Evolutionary conservation across 179 eudicot genomes (phyloP), one percentile per base, ranked within the genome.

Genomic region (Heliamphora pulchella): DNA sequence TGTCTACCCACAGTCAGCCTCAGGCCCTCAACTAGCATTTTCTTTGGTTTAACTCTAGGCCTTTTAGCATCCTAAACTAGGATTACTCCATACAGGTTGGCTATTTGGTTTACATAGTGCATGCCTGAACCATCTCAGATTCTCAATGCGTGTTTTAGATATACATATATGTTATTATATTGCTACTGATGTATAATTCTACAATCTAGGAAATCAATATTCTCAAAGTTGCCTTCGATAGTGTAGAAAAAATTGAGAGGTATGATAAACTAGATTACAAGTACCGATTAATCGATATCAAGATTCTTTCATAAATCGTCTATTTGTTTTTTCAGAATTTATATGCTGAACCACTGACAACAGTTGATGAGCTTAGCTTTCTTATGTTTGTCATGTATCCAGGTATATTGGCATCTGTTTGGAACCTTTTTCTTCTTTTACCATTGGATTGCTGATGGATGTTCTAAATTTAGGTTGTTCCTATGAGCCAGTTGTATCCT

Each of bases 361-460:
- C 18, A 44, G 65, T 5, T 15, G 44, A 75, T 62, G 57, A 81
- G 69, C 15, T 18, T 46, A 81, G 69, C 15, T 18, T 46, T 6
- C 47, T 66, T 51, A 31, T 78, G 11, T 41, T 81, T 77, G 71
- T 46, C 51, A 50, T 81, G 61, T 65, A 13, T 64, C 55, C 78
- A 77, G 78, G 86, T 48, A 13, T 72, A 15, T 63, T 76, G 57
- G 75, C 10, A 31, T 20, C 73, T 73, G 8, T 76, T 62, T 44
- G 47, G 57, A 57, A 46, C 61, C 6, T 14, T 53, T 80, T 71
- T 67, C 31, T 0, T 54, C 66, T 20, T 70, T 54, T 51, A 50
- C 44, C 75, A 4, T 78, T 63, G 61, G 73, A 77, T 78, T 75
- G 75, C 81, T 80, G 79, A 66, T 70, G 79, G 48, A 41, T 76